Percentiles rank a stretch among this genome's conserved stretches.
Conservation (phyloP, 192 early-diverging fungal species). For the Kickxella alabastrina region DNA sequence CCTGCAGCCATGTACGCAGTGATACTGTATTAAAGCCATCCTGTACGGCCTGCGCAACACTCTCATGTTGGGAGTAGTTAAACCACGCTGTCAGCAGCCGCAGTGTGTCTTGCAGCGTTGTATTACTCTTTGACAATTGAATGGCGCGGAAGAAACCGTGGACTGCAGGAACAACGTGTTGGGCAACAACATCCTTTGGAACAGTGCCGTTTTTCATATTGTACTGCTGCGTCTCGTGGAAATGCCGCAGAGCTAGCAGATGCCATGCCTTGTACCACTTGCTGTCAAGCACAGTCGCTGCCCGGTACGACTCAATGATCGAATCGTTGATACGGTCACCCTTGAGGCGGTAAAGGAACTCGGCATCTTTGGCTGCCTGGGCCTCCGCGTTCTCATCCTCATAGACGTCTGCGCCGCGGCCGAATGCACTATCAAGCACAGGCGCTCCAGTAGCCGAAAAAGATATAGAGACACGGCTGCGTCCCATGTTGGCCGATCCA, state of each 20-base stretch:
- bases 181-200: slow-evolving; percentile 59
- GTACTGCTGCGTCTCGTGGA: slow-evolving; percentile 81
- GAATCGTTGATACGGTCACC: slow-evolving; percentile 36
- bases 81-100: slow-evolving; percentile 93
- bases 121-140: slow-evolving; percentile 74
- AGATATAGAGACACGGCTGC: too few relatives aligned
- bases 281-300: slow-evolving; percentile 84
- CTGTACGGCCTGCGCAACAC: slow-evolving; percentile 77
- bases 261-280: slow-evolving; percentile 99
- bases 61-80: slow-evolving; percentile 84
- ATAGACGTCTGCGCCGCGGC: too few relatives aligned
- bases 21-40: slow-evolving; percentile 80
- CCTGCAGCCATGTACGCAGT: slow-evolving; percentile 94
- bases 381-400: background rate
- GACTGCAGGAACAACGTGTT: slow-evolving; percentile 71
- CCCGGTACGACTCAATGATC: slow-evolving; percentile 75
- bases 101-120: slow-evolving; percentile 90
- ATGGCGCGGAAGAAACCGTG: slow-evolving; percentile 93
- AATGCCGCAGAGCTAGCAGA: slow-evolving; percentile 83
- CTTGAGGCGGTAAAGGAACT: slow-evolving; percentile 17
- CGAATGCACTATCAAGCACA: too few relatives aligned
- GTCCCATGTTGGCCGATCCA: too few relatives aligned
- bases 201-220: slow-evolving; percentile 60
- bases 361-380: slow-evolving; percentile 7
- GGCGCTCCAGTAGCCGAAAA: too few relatives aligned